A percentile compares a stretch with the other conserved stretches of the same genome.
phyloP scores from a whole-genome alignment of 2,329 filamentous ascomycete genomes.

The Ceratocystis eucalypticola region DNA sequence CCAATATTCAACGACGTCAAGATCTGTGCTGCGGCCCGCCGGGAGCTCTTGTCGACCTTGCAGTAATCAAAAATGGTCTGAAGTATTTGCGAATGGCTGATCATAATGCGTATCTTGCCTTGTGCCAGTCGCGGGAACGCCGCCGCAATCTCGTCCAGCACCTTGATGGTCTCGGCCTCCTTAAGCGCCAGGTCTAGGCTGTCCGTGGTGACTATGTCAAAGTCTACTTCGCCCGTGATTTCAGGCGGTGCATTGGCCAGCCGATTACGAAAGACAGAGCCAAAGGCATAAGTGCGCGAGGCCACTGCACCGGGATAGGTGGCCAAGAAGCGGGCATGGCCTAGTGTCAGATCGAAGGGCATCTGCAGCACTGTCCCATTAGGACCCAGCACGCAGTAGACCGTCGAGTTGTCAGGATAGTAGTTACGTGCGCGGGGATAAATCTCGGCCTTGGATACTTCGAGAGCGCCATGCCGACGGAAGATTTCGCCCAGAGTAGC shows the following conservation, averaged over 20 bases:
- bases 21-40: slow-evolving; percentile 63
- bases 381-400: slow-evolving; percentile 66
- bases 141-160: slow-evolving; percentile 77
- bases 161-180: slow-evolving; percentile 87
- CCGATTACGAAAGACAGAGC: slow-evolving; percentile 70
- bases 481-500: slow-evolving; percentile 66
- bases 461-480: slow-evolving; percentile 75
- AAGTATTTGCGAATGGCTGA: slow-evolving; percentile 79
- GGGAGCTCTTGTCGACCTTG: slow-evolving; percentile 55
- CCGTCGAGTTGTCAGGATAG: slow-evolving; percentile 39
- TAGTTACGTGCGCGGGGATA: slow-evolving; percentile 79
- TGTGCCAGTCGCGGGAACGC: slow-evolving; percentile 63
- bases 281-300: slow-evolving; percentile 74
- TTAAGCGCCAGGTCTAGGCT: slow-evolving; percentile 72
- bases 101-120: slow-evolving; percentile 69
- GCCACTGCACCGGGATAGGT: slow-evolving; percentile 48
- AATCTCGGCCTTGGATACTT: slow-evolving; percentile 58
- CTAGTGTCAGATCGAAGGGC: slow-evolving; percentile 85
- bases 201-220: slow-evolving; percentile 82
- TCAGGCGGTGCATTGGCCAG: slow-evolving; percentile 67
- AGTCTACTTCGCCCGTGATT: slow-evolving; percentile 81
- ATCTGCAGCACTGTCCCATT: slow-evolving; percentile 82
- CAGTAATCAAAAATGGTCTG: slow-evolving; percentile 85
- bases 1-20: slow-evolving; percentile 79
- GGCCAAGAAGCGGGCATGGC: slow-evolving; percentile 73